A percentile compares a stretch with the other conserved stretches of the same genome.
phyloP scores from a whole-genome alignment of 768 basidiomycete species.

The Boletus rufocinnamomeus region DNA sequence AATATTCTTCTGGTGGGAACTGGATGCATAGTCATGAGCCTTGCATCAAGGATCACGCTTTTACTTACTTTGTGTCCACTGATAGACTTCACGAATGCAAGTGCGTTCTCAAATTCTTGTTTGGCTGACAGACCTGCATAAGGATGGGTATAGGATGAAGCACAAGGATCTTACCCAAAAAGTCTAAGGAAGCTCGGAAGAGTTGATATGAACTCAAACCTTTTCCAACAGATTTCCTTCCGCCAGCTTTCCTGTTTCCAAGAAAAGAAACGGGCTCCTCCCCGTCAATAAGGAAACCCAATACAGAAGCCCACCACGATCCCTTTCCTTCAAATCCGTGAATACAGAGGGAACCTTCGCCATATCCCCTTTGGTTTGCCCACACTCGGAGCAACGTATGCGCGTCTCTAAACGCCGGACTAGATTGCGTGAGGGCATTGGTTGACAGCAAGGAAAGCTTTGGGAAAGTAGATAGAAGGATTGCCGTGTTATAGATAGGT shows the following conservation, averaged over 20 bases:
- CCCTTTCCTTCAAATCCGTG: slow-evolving; percentile 72
- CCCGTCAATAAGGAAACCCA: slow-evolving; percentile 64
- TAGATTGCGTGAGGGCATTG: slow-evolving; percentile 50
- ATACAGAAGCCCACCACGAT: slow-evolving; percentile 64
- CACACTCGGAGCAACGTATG: slow-evolving; percentile 82
- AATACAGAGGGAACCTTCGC: slow-evolving; percentile 58
- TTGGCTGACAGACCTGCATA: slow-evolving; percentile 50
- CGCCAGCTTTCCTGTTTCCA: slow-evolving; percentile 29
- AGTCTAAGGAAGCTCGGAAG: slow-evolving; percentile 81
- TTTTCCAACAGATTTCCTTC: slow-evolving; percentile 65
- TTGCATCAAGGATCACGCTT: background rate
- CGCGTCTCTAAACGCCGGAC: slow-evolving; percentile 70
- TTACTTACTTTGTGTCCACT: slow-evolving; percentile 54
- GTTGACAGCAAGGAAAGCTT: slow-evolving; percentile 43
- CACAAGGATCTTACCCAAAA: slow-evolving; percentile 59
- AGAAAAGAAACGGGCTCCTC: slow-evolving; percentile 49
- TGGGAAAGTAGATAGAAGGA: slow-evolving; percentile 51
- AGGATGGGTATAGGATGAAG: slow-evolving; percentile 2
- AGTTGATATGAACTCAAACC: slow-evolving; percentile 91
- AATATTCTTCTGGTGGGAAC: slow-evolving; percentile 63
- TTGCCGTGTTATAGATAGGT: slow-evolving; percentile 76
- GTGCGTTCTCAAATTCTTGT: slow-evolving; percentile 60
- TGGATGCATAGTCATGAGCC: slow-evolving; percentile 30
- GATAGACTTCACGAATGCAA: slow-evolving; percentile 58
- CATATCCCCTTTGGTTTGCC: slow-evolving; percentile 85